Evolutionary conservation across 305 asterid genomes (phyloP).

Genomic region (Ilex paraguariensis): DNA sequence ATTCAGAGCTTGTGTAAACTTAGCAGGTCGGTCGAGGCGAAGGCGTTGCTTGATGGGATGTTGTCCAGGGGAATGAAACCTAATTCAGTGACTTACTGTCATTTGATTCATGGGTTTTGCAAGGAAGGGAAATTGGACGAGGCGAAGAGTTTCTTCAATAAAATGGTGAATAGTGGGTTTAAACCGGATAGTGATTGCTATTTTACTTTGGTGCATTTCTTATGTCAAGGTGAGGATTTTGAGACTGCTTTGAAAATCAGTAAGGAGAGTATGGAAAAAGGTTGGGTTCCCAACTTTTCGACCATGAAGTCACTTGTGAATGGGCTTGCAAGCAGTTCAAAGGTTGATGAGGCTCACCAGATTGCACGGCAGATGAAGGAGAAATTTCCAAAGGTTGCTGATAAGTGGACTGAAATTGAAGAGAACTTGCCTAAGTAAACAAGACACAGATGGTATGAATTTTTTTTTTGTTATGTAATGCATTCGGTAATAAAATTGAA

Average conservation of each 20-base stretch:
- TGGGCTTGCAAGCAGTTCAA: conserved; percentile 54
- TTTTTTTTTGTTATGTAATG: not conserved
- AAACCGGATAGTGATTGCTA: conserved; percentile 46
- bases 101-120: conserved; percentile 70
- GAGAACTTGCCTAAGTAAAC: conserved; percentile 44
- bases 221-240: conserved; percentile 55
- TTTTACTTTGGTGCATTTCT: conserved; percentile 55
- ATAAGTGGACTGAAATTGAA: conserved; percentile 72
- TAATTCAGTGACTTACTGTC: conserved; percentile 42
- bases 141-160: conserved; percentile 49
- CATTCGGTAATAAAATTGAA: conserved; percentile 18
- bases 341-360: conserved; percentile 59
- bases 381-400: conserved; percentile 46
- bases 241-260: conserved; percentile 50
- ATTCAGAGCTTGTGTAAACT: conserved; percentile 78
- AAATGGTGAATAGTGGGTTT: conserved; percentile 44
- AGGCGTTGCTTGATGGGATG: conserved; percentile 65
- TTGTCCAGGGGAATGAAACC: conserved; percentile 48
- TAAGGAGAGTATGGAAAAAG: conserved; percentile 44
- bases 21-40: conserved; percentile 57
- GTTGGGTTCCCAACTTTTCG: conserved; percentile 65
- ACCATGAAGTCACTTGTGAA: conserved; percentile 66
- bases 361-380: conserved; percentile 49
- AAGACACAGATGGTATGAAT: not conserved
- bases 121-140: conserved; percentile 50